Evolutionary conservation across 163 green algal genomes (phyloP).

Genomic region (Coccomyxa subellipsoidea): DNA sequence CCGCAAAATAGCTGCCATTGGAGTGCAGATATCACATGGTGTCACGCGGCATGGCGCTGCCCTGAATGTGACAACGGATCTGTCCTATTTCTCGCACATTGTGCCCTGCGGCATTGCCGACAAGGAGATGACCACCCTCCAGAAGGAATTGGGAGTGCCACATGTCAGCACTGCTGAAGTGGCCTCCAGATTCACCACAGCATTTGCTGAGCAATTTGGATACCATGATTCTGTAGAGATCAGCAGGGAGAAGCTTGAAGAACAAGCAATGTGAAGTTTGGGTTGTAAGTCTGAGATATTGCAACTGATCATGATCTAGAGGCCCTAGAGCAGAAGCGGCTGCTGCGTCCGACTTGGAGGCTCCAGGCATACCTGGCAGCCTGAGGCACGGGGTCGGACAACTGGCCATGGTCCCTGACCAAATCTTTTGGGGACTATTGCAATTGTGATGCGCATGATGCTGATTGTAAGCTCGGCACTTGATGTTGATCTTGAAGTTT

Average conservation of each 20-base stretch:
- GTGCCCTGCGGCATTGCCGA: constrained; percentile 33
- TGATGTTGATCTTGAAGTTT: too few relatives aligned
- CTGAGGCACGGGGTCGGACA: too few relatives aligned
- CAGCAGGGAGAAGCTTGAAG: neutral
- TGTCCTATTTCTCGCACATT: constrained; percentile 34
- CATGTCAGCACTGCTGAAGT: neutral
- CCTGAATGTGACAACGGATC: constrained; percentile 48
- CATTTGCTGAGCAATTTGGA: neutral
- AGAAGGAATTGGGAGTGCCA: constrained; percentile 1
- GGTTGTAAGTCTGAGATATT: neutral
- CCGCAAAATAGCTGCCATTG: constrained; percentile 89
- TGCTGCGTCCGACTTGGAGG: too few relatives aligned
- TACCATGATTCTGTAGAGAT: neutral
- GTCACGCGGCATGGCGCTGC: constrained; percentile 61
- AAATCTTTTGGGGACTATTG: too few relatives aligned
- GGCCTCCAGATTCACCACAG: neutral
- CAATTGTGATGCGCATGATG: too few relatives aligned
- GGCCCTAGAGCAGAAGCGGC: too few relatives aligned
- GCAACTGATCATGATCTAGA: neutral
- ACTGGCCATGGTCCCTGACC: too few relatives aligned
- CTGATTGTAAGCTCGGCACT: too few relatives aligned
- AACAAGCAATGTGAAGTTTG: neutral
- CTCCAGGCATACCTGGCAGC: too few relatives aligned
- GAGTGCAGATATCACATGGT: constrained; percentile 83
- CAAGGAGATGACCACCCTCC: constrained; percentile 18